phyloP scores from a whole-genome alignment of 2,329 filamentous ascomycete genomes.

The Exophiala sp. region DNA sequence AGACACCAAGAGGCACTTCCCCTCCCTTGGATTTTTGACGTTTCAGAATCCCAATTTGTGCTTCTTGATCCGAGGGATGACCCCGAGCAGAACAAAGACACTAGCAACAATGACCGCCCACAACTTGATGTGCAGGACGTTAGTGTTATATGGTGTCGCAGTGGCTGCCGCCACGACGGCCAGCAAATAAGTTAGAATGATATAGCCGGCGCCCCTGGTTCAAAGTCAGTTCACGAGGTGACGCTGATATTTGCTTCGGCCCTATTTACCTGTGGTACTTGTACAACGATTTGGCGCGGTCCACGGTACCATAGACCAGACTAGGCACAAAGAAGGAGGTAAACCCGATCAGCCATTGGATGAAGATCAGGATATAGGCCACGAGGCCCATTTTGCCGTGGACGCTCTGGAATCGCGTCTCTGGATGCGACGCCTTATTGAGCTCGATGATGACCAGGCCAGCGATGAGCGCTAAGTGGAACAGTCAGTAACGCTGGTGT shows the following conservation, averaged over 20 bases:
- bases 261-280: constrained; percentile 62
- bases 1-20: no score
- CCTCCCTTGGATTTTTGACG: neutral
- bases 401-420: constrained; percentile 63
- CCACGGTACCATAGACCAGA: constrained; percentile 66
- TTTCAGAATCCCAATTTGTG: constrained; percentile 63
- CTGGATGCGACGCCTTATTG: constrained; percentile 72
- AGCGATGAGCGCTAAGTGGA: constrained; percentile 34
- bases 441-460: constrained; percentile 48
- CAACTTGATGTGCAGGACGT: constrained; percentile 63
- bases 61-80: constrained; percentile 73
- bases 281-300: constrained; percentile 75
- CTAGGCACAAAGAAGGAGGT: constrained; percentile 71
- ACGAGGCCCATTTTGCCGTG: constrained; percentile 79
- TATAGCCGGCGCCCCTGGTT: constrained; percentile 63
- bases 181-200: constrained; percentile 63
- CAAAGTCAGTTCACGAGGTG: neutral
- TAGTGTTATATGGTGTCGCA: constrained; percentile 66
- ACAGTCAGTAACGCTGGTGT: neutral
- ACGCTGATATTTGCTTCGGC: neutral
- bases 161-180: constrained; percentile 70
- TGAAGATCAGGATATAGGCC: constrained; percentile 61
- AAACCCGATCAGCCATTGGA: constrained; percentile 74
- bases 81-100: constrained; percentile 62
- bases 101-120: constrained; percentile 68